Evolutionary conservation across 2,329 filamentous ascomycete genomes (phyloP), one percentile per base, ranked within the genome.

Genomic region (Trichophyton mentagrophytes): DNA sequence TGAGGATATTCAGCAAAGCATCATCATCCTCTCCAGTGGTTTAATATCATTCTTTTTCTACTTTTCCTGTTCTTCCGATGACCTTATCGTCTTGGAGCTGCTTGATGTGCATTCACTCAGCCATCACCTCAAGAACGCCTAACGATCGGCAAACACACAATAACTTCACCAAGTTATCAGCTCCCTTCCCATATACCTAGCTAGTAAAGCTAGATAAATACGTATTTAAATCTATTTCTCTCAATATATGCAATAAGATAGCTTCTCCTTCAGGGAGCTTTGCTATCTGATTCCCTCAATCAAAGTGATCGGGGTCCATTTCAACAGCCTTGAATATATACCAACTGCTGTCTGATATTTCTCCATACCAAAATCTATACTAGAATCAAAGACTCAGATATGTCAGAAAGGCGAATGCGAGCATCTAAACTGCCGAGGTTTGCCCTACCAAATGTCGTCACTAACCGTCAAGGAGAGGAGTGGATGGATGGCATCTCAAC

Each of bases 401-500:
- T 63, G 60, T 33, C 56, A 11, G 25, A 58, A 59, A 60, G 22
- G 38, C 27, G 40, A 11, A 57, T 51, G 22, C 60, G 62, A 13
- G 62, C 58, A 17, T 17, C 58, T 8, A 61, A 60, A 42, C 44
- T 61, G 15, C 62, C 60, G 6, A 57, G 60, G 33, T 63, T 59
- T 36, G 30, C 53, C 7, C 9, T 63, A 22, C 55, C 38, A 36
- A 61, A 61, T 58, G 56, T 40, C 22, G 17, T 30, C 11, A 59
- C 25, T 27, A 47, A 60, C n/a, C 61, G 61, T 22, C 49, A 61
- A 36, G 59, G 61, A 3, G 46, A 55, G 4, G 61, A 63, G 13
- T 63, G 61, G 61, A 63, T 63, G 61, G 61, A 63, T 44, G 61
- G 61, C 8, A 49, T 63, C 20, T 15, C 56, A n/a, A 61, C 61